These are phyloP conservation scores for Fusarium sp. DNA, from an alignment of 2,329 filamentous ascomycete genomes.

Conservation along the genomic window DNA sequence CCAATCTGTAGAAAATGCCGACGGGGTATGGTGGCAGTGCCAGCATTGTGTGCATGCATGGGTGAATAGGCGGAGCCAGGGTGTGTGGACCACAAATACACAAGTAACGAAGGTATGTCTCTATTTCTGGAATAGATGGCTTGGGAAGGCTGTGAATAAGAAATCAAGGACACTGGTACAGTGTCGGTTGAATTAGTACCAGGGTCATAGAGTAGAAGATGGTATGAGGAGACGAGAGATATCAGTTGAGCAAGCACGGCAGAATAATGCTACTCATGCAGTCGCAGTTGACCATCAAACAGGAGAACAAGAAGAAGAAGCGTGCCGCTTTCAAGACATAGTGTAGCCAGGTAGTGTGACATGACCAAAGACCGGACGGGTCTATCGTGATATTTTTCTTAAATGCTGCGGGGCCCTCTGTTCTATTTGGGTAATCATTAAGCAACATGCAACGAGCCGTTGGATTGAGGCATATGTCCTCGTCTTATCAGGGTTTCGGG, in stretches of 20 bases:
- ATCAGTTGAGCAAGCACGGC: constrained; percentile 18
- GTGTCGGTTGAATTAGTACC: constrained; percentile 5
- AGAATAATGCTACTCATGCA: constrained; percentile 2
- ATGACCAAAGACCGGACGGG: constrained; percentile 5
- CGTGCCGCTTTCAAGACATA: background rate
- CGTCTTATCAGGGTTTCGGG: constrained; percentile 30
- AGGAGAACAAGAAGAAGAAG: constrained; percentile 9
- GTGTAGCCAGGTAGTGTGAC: background rate
- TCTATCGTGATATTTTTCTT: constrained; percentile 21
- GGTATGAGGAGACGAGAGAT: constrained; percentile 24
- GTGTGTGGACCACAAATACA: constrained; percentile 32
- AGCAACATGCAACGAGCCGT: constrained; percentile 10
- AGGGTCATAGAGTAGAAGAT: background rate
- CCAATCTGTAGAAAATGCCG: constrained; percentile 27
- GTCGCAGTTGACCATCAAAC: constrained; percentile 19
- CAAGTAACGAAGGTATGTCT: constrained; percentile 8
- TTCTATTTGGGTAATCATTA: constrained; percentile 4
- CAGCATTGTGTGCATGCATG: constrained; percentile 29
- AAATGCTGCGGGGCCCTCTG: background rate
- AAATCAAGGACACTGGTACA: background rate
- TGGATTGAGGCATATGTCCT: constrained; percentile 22
- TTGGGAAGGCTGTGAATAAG: constrained; percentile 12
- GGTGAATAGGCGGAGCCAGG: constrained; percentile 36
- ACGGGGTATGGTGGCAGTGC: constrained; percentile 41
- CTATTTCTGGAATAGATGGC: constrained; percentile 8